Percentiles rank a stretch among this genome's conserved stretches.
Evolutionary conservation across 768 basidiomycete genomes (phyloP).

Genomic region (Cyathus striatus): DNA sequence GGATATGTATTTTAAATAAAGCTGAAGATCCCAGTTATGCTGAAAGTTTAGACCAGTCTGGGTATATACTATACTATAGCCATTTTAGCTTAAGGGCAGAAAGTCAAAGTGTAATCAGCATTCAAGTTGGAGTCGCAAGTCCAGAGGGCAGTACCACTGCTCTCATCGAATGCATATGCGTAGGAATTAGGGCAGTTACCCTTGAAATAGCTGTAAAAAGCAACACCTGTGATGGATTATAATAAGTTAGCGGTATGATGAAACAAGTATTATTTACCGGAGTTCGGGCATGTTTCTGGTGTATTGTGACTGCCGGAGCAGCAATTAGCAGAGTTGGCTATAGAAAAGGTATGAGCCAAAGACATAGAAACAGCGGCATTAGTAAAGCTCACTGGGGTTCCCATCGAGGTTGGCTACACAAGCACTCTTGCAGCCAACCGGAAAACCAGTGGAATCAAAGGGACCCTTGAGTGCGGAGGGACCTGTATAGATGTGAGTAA

Average conservation of each 20-base stretch:
- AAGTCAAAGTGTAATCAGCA: slow-evolving; percentile 42
- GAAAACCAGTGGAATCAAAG: slow-evolving; percentile 43
- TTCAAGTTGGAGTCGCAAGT: slow-evolving; percentile 34
- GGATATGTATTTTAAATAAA: too few species aligned
- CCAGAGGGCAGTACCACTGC: slow-evolving; percentile 44
- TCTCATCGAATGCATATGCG: slow-evolving; percentile 51
- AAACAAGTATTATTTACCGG: slow-evolving; percentile 17
- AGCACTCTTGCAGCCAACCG: slow-evolving; percentile 59
- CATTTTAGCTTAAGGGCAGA: slow-evolving; percentile 41
- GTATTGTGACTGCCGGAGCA: slow-evolving; percentile 52
- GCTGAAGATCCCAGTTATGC: too few species aligned
- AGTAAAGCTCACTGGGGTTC: slow-evolving; percentile 26
- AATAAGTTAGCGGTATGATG: background rate
- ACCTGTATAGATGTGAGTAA: slow-evolving; percentile 23
- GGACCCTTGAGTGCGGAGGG: slow-evolving; percentile 49
- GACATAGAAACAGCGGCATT: background rate
- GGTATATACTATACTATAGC: too few species aligned
- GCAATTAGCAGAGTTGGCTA: slow-evolving; percentile 57
- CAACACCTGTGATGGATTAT: slow-evolving; percentile 18
- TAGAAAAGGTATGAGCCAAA: background rate
- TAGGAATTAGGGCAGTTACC: slow-evolving; percentile 40
- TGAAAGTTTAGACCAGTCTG: too few species aligned
- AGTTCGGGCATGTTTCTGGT: slow-evolving; percentile 48
- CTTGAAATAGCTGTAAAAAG: slow-evolving; percentile 36
- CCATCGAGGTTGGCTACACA: slow-evolving; percentile 42